A percentile compares a stretch with the other conserved stretches of the same genome.
Conservation (phyloP, 305 asterid species). For the Fraxinus baroniana region DNA sequence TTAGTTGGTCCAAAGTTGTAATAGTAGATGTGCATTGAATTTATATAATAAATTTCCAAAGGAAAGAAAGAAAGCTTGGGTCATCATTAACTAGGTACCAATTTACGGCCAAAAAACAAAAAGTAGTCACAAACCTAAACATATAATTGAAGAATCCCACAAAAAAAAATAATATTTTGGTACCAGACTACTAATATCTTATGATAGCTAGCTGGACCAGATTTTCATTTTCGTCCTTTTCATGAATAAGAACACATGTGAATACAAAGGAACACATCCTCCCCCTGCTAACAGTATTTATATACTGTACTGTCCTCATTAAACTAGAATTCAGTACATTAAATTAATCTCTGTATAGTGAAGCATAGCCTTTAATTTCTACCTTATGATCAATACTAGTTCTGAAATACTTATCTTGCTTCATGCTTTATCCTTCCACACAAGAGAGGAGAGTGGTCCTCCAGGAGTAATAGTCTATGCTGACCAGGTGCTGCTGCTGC, state of each 20-base stretch:
- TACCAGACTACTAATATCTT: background rate
- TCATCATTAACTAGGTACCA: background rate
- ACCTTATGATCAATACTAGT: background rate
- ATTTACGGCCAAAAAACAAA: background rate
- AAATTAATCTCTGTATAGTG: background rate
- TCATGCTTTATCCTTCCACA: background rate
- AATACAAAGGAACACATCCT: background rate
- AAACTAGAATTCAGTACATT: background rate
- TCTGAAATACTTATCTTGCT: background rate
- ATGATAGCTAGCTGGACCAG: background rate
- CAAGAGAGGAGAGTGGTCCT: background rate
- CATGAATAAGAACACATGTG: background rate
- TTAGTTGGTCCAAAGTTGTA: background rate
- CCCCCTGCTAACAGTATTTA: background rate
- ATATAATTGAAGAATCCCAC: background rate
- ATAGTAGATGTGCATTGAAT: background rate
- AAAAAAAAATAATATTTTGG: background rate
- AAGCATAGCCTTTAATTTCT: background rate
- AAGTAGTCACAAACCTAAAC: background rate
- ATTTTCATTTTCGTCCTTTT: background rate
- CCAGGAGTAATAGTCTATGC: slow-evolving; percentile 16
- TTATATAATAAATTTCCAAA: background rate
- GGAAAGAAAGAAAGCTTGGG: background rate
- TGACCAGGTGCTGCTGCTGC: slow-evolving; percentile 37
- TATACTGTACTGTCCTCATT: background rate